Percentiles rank a stretch among this genome's conserved stretches.
These are phyloP conservation scores for Hypoxylon sp. DNA, from an alignment of 2,329 filamentous ascomycete species.

Conservation along the genomic window DNA sequence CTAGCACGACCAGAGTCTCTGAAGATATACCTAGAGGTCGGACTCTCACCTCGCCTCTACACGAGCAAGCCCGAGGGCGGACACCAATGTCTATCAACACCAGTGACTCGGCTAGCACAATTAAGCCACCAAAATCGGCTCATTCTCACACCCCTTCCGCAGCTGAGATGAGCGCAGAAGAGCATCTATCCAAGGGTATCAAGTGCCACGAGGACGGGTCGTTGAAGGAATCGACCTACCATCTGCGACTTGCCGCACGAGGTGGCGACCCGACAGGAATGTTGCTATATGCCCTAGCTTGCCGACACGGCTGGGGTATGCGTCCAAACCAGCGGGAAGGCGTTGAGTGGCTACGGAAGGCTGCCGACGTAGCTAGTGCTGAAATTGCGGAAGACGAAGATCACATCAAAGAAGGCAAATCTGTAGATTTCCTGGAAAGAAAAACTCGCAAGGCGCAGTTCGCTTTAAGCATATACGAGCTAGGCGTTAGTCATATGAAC, in stretches of 20 bases:
- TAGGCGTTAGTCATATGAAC: constrained; percentile 96
- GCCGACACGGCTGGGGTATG: constrained; percentile 98
- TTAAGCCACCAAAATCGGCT: constrained; percentile 54
- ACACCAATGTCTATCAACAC: constrained; percentile 59
- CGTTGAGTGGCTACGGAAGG: constrained; percentile 89
- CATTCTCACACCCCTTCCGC: constrained; percentile 62
- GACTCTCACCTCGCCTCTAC: constrained; percentile 48
- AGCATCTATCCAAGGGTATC: constrained; percentile 90
- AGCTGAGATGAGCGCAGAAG: constrained; percentile 79
- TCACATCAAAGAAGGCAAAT: constrained; percentile 67
- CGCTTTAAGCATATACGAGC: constrained; percentile 92
- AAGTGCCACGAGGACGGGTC: constrained; percentile 87
- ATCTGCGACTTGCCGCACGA: constrained; percentile 86
- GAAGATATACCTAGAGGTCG: constrained; percentile 60
- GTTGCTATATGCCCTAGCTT: constrained; percentile 94
- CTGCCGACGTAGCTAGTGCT: constrained; percentile 81
- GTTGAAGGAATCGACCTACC: constrained; percentile 93
- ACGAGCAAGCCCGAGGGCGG: constrained; percentile 52
- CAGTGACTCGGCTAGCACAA: constrained; percentile 63
- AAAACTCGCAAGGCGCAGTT: constrained; percentile 92
- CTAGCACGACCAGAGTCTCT: constrained; percentile 53
- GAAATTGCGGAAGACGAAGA: constrained; percentile 87
- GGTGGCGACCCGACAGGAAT: constrained; percentile 90
- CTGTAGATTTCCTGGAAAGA: constrained; percentile 71
- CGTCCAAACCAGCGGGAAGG: constrained; percentile 88